Evolutionary conservation across 805 yeast species (phyloP), one percentile per base, ranked within the genome.

Genomic region (Grigorovia transvaalensis): DNA sequence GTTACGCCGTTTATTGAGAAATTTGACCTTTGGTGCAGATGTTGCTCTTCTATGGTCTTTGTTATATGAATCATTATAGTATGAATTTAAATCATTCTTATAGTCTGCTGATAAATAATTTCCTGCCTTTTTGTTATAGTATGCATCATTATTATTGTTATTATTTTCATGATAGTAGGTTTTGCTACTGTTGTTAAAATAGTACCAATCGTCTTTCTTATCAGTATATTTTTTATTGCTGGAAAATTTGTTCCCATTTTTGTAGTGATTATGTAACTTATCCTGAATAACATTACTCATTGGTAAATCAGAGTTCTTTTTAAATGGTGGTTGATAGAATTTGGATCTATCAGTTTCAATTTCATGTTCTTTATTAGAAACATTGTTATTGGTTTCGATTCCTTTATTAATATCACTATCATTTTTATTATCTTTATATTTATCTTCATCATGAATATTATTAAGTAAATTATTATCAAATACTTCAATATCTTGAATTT

Each of bases 21-120:
- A 64, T 51, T 57, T 65, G 35, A 62, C 59, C 47, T 63, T 62
- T 9, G 70, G 68, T 44, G 61, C 63, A 18, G 68, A 59, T 50
- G 59, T 60, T 3, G 67, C 65, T 41, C 66, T 55, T 49, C 55
- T 56, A 33, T 29, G 9, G 18, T 45, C 38, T 23, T 23, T 29
- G 18, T 27, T 29, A 45, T 45, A 35, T 15, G 47, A 23, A 45
- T 27, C 33, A n/a, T 15, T 18, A 18, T 38, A 38, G 15, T 43
- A 44, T 43, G n/a, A 33, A 13, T 43, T 23, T 13, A 33, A 33
- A 12, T 29, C 27, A 18, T 33, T 23, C 9, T 41, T 20, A 33
- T 35, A n/a, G 41, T 18, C 13, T 42, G n/a, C 40, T 29, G 33
- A 17, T 19, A 41, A 18, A 23, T 33, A 20, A 9, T 20, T 43